Evolutionary conservation across 495 filamentous ascomycete genomes (phyloP).

Genomic region (Penicillium coffeae): DNA sequence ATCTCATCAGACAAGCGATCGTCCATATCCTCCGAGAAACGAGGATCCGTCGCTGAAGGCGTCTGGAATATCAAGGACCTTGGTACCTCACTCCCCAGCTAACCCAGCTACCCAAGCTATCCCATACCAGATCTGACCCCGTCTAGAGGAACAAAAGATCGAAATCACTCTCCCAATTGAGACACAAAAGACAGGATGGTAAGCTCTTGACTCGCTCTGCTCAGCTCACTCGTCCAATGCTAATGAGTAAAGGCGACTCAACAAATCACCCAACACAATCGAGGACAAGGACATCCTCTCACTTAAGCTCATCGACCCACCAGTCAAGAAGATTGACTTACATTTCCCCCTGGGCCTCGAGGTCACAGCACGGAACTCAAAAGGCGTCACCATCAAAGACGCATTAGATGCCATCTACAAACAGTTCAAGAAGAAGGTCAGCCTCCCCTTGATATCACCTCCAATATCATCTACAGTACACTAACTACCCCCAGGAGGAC

Average conservation of each 20-base stretch:
- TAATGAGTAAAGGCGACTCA: conserved; percentile 68
- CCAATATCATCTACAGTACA: conserved; percentile 8
- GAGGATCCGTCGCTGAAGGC: conserved; percentile 39
- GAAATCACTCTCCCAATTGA: conserved; percentile 77
- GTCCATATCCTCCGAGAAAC: neutral
- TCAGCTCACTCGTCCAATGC: neutral
- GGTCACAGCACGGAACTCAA: conserved; percentile 82
- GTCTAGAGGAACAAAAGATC: conserved; percentile 69
- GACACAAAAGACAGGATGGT: conserved; percentile 89
- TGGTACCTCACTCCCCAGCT: conserved; percentile 44
- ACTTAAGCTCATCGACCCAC: conserved; percentile 71
- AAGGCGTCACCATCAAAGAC: conserved; percentile 94
- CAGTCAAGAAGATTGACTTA: conserved; percentile 89
- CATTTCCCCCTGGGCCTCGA: conserved; percentile 83
- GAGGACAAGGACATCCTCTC: conserved; percentile 80
- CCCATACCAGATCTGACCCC: conserved; percentile 21
- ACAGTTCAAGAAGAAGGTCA: conserved; percentile 88
- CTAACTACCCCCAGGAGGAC: conserved; percentile 58
- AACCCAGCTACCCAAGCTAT: neutral
- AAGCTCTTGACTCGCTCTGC: too few species aligned
- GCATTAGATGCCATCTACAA: conserved; percentile 91
- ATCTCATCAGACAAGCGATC: conserved; percentile 42
- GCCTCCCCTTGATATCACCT: conserved; percentile 3
- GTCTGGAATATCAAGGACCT: conserved; percentile 83
- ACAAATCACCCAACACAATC: conserved; percentile 70